A percentile compares a stretch with the other conserved stretches of the same genome.
These are phyloP conservation scores for Calonectria fujianensis DNA, from an alignment of 2,329 filamentous ascomycete genomes.

Conservation along the genomic window DNA sequence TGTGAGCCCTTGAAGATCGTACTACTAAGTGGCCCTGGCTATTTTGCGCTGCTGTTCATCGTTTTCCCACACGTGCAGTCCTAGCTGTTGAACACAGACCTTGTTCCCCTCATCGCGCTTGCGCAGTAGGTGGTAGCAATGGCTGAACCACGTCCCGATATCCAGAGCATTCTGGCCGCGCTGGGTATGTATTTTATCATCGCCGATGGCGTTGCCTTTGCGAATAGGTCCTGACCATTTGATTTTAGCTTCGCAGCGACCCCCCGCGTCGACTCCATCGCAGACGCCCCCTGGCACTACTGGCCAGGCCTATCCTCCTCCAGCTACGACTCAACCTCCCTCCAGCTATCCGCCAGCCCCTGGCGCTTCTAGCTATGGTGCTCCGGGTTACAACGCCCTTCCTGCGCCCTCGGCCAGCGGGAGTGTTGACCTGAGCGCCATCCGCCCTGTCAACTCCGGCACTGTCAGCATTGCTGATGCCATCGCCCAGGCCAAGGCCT, in stretches of 20 bases:
- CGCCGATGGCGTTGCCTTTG: slow-evolving; percentile 30
- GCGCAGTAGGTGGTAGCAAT: slow-evolving; percentile 46
- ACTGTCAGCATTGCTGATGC: slow-evolving; percentile 90
- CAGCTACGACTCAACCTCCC: slow-evolving; percentile 59
- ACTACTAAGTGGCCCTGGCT: slow-evolving; percentile 13
- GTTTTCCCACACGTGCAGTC: slow-evolving; percentile 38
- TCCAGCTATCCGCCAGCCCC: slow-evolving; percentile 63
- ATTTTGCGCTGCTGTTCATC: slow-evolving; percentile 20
- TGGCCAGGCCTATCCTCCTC: slow-evolving; percentile 63
- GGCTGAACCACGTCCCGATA: slow-evolving; percentile 55
- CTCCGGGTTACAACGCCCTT: slow-evolving; percentile 66
- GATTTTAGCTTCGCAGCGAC: slow-evolving; percentile 66
- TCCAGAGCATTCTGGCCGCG: slow-evolving; percentile 68
- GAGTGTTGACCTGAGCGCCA: slow-evolving; percentile 85
- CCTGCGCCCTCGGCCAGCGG: slow-evolving; percentile 84
- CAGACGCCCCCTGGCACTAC: slow-evolving; percentile 64
- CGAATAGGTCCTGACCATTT: slow-evolving; percentile 48
- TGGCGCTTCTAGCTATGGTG: slow-evolving; percentile 53
- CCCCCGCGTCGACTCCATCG: slow-evolving; percentile 63
- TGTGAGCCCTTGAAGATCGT: slow-evolving; percentile 1
- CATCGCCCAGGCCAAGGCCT: slow-evolving; percentile 88
- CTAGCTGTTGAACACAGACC: slow-evolving; percentile 16
- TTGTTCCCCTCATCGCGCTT: slow-evolving; percentile 31
- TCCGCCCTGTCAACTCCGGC: slow-evolving; percentile 86
- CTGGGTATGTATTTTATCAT: slow-evolving; percentile 62